Base-by-base conservation (phyloP, 2,329 filamentous ascomycete genomes). In the Cordyceps cicadae region DNA sequence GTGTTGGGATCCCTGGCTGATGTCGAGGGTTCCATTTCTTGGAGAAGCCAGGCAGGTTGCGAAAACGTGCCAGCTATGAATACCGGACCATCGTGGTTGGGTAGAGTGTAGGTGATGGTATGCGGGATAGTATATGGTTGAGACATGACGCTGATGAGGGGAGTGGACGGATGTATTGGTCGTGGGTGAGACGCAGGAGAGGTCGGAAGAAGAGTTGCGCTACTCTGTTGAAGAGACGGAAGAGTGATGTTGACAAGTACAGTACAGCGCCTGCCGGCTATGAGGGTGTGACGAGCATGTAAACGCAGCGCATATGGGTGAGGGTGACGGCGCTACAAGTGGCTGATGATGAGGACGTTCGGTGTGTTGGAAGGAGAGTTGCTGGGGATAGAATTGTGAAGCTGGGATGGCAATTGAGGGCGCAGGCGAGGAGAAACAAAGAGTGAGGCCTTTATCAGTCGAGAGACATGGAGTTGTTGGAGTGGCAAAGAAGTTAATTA, bases 61-160 rank as follows among this genome's bases (percentile, higher is more conserved):
- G 85, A 86, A 67, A 91, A 87, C 24, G 83, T 84, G 17, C 87
- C 88, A 12, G 86, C 87, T 7, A 92, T 75, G 67, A 81, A 92
- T 58, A 92, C 78, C 4, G 89, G 5, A 89, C 57, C 88, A 85
- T 60, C 80, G 74, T 1, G 84, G 79, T 59, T 41, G 7, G 39
- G 48, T 17, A n/a, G 39, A 39, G 39, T 24, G 49, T 52, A 59
- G 4, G 49, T 59, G 14, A 59, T 59, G 48, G 21, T 39, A 39
- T 59, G 26, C 19, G 56, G 49, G 4, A 59, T 46, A 19, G 48
- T 45, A 32, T 53, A 14, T 17, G 56, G 41, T 34, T 41, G 19
- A 29, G 56, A 53, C 56, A 59, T 59, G 56, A 5, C 19, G 56
- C 32, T 53, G 56, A 5, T 14, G 56, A 45, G 24, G n/a, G 39